Conservation (phyloP, 176 grass and related monocot species). For the Calamus simplicifolius region DNA sequence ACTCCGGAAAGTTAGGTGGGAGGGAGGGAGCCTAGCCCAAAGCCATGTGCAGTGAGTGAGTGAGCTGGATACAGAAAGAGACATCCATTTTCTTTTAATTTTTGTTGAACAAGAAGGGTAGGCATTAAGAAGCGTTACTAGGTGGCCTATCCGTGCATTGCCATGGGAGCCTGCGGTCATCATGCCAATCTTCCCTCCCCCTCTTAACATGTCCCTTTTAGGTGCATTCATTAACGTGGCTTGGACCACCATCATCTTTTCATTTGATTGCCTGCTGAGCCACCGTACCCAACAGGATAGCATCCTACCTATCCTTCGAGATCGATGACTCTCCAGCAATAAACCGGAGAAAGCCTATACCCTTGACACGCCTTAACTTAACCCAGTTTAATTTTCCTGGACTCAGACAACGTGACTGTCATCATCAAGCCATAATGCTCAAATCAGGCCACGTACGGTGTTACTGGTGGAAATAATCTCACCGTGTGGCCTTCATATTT, state of each 20-base stretch:
- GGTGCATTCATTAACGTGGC: conserved; percentile 14
- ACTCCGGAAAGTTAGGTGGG: conserved; percentile 2
- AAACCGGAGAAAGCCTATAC: neutral
- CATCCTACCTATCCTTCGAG: neutral
- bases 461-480: no score
- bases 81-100: neutral
- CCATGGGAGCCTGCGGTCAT: neutral
- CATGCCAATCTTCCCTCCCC: conserved; percentile 1
- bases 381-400: no score
- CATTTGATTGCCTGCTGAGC: neutral
- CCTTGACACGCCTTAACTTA: no score
- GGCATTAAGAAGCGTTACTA: neutral
- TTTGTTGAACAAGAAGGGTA: no score
- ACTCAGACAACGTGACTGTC: no score
- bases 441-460: no score
- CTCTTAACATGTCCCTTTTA: conserved; percentile 1
- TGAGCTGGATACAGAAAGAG: neutral
- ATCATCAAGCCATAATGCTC: no score
- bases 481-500: no score
- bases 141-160: neutral
- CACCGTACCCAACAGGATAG: neutral
- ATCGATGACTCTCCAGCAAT: neutral
- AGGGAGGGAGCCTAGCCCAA: neutral
- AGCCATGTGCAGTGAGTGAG: conserved; percentile 3
- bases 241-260: conserved; percentile 23